Evolutionary conservation across 495 filamentous ascomycete genomes (phyloP).

Genomic region (Aspergillus diversus): DNA sequence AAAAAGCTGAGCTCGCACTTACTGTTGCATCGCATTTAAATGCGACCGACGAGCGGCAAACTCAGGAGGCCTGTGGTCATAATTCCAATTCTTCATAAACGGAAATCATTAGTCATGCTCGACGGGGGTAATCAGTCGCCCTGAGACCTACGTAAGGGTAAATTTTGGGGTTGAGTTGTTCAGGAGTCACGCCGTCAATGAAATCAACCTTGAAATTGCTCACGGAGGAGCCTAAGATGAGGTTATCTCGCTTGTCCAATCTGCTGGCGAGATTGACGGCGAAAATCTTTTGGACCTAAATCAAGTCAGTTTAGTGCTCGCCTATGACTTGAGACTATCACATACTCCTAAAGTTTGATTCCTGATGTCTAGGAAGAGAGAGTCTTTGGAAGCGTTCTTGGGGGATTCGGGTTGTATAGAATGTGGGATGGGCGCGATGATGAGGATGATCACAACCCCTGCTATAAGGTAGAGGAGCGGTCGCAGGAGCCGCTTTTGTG

Average conservation of each 20-base stretch:
- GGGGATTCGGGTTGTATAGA: not conserved
- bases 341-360: slow-evolving; percentile 34
- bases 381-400: not conserved
- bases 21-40: slow-evolving; percentile 36
- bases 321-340: not conserved
- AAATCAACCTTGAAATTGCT: slow-evolving; percentile 54
- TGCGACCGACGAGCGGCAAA: slow-evolving; percentile 35
- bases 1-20: slow-evolving; percentile 5
- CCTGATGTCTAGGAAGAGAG: slow-evolving; percentile 11
- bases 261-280: slow-evolving; percentile 61
- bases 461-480: not conserved
- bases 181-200: slow-evolving; percentile 47
- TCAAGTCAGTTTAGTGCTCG: not conserved
- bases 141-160: slow-evolving; percentile 29
- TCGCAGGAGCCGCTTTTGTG: not conserved
- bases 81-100: slow-evolving; percentile 29
- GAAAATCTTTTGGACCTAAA: slow-evolving; percentile 61
- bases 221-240: slow-evolving; percentile 55
- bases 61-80: slow-evolving; percentile 24
- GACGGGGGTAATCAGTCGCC: not conserved
- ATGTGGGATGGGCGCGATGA: not conserved
- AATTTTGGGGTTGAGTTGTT: slow-evolving; percentile 24
- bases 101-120: slow-evolving; percentile 9
- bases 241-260: slow-evolving; percentile 63
- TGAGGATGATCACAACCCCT: not conserved